phyloP scores from a whole-genome alignment of 495 filamentous ascomycete species.

The Polyplosphaeria fusca region DNA sequence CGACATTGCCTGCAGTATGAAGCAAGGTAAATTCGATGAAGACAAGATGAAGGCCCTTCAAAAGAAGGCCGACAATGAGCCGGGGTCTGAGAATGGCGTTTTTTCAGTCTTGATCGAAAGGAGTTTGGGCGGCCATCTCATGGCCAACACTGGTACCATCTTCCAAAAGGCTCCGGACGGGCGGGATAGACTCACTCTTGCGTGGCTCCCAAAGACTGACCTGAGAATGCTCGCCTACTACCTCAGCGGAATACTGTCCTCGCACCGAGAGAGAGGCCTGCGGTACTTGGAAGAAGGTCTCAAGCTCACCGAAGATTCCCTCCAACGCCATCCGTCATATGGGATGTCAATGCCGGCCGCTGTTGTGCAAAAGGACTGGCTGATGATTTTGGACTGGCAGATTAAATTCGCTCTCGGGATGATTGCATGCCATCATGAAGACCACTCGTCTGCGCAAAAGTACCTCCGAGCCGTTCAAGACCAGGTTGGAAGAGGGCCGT shows the following conservation, averaged over 20 bases:
- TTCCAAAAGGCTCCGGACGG: slow-evolving; percentile 33
- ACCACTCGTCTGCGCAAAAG: slow-evolving; percentile 57
- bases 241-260: slow-evolving; percentile 66
- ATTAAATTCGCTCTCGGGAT: slow-evolving; percentile 60
- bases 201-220: slow-evolving; percentile 65
- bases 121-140: slow-evolving; percentile 32
- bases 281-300: slow-evolving; percentile 66
- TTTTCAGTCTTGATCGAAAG: slow-evolving; percentile 69
- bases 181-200: slow-evolving; percentile 50
- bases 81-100: slow-evolving; percentile 50
- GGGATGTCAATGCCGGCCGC: slow-evolving; percentile 49
- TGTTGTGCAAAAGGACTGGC: slow-evolving; percentile 48
- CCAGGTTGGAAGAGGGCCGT: slow-evolving; percentile 36
- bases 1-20: slow-evolving; percentile 77
- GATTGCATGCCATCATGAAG: slow-evolving; percentile 57
- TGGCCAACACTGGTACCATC: slow-evolving; percentile 44
- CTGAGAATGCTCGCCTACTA: slow-evolving; percentile 68
- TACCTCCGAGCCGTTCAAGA: slow-evolving; percentile 46
- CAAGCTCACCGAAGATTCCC: slow-evolving; percentile 49
- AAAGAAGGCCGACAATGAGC: slow-evolving; percentile 37
- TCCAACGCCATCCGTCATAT: slow-evolving; percentile 35
- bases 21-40: slow-evolving; percentile 52
- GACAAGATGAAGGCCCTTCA: slow-evolving; percentile 74
- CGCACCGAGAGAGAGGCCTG: slow-evolving; percentile 64
- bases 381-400: slow-evolving; percentile 53